A percentile compares a stretch with the other conserved stretches of the same genome.
Conservation (phyloP, 352 stramenopile genomes). For the Pythium brachiatum region DNA sequence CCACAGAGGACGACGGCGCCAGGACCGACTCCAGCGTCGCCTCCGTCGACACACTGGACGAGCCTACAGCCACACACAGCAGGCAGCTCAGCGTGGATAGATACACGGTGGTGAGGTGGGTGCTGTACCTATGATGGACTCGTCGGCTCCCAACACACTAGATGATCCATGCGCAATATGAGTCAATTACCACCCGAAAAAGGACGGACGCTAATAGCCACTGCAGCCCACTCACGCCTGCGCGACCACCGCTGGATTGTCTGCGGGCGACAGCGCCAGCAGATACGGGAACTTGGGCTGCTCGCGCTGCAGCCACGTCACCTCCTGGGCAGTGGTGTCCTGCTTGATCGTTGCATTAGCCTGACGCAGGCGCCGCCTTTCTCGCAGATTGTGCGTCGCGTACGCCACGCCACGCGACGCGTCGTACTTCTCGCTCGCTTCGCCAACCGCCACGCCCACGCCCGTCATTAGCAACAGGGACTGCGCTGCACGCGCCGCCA, state of each 20-base stretch:
- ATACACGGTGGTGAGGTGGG: no score
- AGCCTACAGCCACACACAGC: conserved; percentile 23
- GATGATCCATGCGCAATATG: not conserved
- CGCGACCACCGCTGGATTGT: conserved; percentile 31
- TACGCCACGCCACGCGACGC: conserved; percentile 32
- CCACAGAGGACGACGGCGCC: conserved; percentile 22
- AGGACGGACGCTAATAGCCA: not conserved
- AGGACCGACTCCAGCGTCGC: conserved; percentile 36
- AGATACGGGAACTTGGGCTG: conserved; percentile 66
- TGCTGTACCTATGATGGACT: conserved; percentile 12
- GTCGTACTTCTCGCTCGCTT: conserved; percentile 44
- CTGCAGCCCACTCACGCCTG: conserved; percentile 14
- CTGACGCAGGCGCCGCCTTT: not conserved
- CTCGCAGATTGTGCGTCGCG: conserved; percentile 39
- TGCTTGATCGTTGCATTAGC: no score
- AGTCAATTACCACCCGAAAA: not conserved
- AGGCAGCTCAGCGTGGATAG: no score
- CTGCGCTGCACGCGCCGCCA: conserved; percentile 8
- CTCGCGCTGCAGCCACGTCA: conserved; percentile 45
- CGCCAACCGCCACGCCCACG: conserved; percentile 29
- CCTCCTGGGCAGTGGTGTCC: conserved; percentile 3
- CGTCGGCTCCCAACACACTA: conserved; percentile 9
- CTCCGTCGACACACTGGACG: conserved; percentile 31
- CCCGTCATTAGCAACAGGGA: conserved; percentile 28
- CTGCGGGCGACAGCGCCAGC: conserved; percentile 50